phyloP scores from a whole-genome alignment of 768 basidiomycete species.

The Tylopilus subfusipes region DNA sequence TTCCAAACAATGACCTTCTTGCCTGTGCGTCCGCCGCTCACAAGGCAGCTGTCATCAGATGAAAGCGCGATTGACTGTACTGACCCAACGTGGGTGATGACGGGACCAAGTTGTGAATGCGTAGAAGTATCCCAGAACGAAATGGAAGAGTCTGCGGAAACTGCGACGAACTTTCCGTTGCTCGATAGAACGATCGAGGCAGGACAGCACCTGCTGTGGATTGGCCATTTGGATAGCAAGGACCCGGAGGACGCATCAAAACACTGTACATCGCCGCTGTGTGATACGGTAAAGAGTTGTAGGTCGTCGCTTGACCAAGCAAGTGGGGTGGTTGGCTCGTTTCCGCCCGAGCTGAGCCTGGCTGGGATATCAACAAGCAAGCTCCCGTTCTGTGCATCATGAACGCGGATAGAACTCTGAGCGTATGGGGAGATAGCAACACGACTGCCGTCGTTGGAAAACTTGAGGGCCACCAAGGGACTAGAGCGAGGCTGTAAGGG shows the following conservation, averaged over 20 bases:
- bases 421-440: conserved; percentile 5
- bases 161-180: conserved; percentile 11
- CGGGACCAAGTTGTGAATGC: conserved; percentile 6
- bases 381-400: conserved; percentile 4
- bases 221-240: conserved; percentile 11
- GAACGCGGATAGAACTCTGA: conserved; percentile 11
- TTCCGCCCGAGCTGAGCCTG: conserved; percentile 12
- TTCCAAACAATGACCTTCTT: conserved; percentile 7
- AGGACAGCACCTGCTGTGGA: background rate
- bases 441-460: conserved; percentile 5
- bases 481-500: conserved; percentile 1
- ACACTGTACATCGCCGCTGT: conserved; percentile 6
- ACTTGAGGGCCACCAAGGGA: conserved; percentile 10
- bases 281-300: conserved; percentile 9
- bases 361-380: conserved; percentile 8
- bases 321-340: conserved; percentile 11
- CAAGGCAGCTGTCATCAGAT: conserved; percentile 5
- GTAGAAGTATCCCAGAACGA: conserved; percentile 16
- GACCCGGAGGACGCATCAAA: conserved; percentile 12
- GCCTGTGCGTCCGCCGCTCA: conserved; percentile 8
- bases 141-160: conserved; percentile 4
- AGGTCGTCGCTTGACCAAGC: conserved; percentile 18
- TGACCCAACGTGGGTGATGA: conserved; percentile 1
- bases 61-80: conserved; percentile 15
- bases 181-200: conserved; percentile 12